Evolutionary conservation across 805 yeast genomes (phyloP), one percentile per base, ranked within the genome.

Genomic region (Saccharomycopsis selenospora): DNA sequence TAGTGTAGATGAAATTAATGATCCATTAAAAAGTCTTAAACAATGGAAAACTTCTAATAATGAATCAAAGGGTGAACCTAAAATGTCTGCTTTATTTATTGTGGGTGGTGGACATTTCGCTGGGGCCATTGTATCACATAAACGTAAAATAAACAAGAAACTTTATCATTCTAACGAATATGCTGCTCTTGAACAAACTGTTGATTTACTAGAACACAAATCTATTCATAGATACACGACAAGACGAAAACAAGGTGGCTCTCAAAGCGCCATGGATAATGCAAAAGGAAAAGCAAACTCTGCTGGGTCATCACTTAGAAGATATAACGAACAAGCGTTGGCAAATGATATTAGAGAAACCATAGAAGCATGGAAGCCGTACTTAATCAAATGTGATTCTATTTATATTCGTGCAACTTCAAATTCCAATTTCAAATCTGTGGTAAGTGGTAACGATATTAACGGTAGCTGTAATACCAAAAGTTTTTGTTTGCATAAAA

Each of bases 21-120:
- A 66, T 2, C 93, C 95, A 0, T 54, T 77, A 4, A 66, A 64
- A n/a, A 60, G 73, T 0, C 56, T 86, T n/a, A 57, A 59, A 25
- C 43, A 56, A 26, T 73, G 73, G 73, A 69, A 58, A 49, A 47
- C 30, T 11, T 42, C 23, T 4, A 42, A 49, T 8, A 54, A 48
- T 54, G 62, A 56, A 46, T 36, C 42, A 1, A 28, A 50, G 5
- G 42, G 29, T 7, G 4, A 41, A 2, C 52, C 58, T 0, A 66
- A 67, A 3, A 72, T 72, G 41, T 85, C 95, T 3, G 95, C 95
- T 0, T 64, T 93, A 10, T 76, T 93, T 56, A 87, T 93, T 96
- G 77, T 93, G 46, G 97, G 97, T 13, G 97, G 98, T 40, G 99
- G 99, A 38, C 97, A 93, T 66, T 93, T 93, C 69, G 96, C 98